A percentile compares a stretch with the other conserved stretches of the same genome.
Conservation (phyloP, 2,329 filamentous ascomycete species). For the Epichloe brachyelytri region DNA sequence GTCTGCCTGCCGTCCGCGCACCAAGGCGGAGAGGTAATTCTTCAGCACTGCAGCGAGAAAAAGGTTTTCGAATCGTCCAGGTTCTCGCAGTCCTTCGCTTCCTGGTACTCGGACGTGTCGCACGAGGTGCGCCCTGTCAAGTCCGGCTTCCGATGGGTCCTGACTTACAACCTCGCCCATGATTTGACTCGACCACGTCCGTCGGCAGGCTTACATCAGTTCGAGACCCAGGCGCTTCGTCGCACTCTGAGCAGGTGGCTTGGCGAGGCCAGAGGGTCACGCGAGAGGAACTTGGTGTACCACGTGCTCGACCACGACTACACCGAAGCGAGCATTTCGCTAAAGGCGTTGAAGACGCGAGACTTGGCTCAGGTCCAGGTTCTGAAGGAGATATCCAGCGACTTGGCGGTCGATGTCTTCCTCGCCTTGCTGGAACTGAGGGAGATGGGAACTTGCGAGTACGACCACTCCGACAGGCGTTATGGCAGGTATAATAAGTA, state of each 20-base stretch:
- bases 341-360: slow-evolving; percentile 13
- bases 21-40: slow-evolving; percentile 30
- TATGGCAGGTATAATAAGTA: neutral
- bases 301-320: slow-evolving; percentile 23
- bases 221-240: slow-evolving; percentile 8
- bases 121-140: slow-evolving; percentile 36
- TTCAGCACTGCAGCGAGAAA: slow-evolving; percentile 23
- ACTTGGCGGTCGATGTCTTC: slow-evolving; percentile 19
- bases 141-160: slow-evolving; percentile 34
- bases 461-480: neutral
- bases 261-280: neutral
- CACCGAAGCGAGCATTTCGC: slow-evolving; percentile 19
- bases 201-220: slow-evolving; percentile 8
- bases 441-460: slow-evolving; percentile 11
- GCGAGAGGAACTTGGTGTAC: slow-evolving; percentile 11
- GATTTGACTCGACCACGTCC: slow-evolving; percentile 8
- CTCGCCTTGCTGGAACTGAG: slow-evolving; percentile 19
- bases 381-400: slow-evolving; percentile 13
- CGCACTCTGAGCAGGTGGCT: slow-evolving; percentile 17
- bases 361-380: slow-evolving; percentile 15
- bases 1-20: slow-evolving; percentile 35
- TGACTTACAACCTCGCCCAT: slow-evolving; percentile 38
- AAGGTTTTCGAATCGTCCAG: slow-evolving; percentile 19
- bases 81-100: slow-evolving; percentile 11
- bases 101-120: slow-evolving; percentile 38